Conservation (phyloP, 2,329 filamentous ascomycete genomes). For the Ophiostoma perfectum region DNA sequence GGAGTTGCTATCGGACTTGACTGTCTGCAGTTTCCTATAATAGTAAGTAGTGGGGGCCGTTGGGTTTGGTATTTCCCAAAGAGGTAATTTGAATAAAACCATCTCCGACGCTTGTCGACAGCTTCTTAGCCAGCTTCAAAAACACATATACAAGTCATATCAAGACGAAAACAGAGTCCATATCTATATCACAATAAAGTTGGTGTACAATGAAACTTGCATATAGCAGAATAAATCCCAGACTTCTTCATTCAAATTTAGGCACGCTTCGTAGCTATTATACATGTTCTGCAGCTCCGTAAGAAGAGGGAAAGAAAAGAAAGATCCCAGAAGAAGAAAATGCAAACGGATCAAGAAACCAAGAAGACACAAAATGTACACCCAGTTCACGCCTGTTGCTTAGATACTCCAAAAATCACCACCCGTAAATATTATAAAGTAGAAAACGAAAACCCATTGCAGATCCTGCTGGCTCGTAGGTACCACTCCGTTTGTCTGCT, state of each 20-base stretch:
- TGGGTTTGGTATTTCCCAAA: not conserved
- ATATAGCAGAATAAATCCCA: not conserved
- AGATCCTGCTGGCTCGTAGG: slow-evolving; percentile 9
- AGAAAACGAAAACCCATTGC: not conserved
- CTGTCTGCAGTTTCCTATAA: not conserved
- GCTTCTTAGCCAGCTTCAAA: too few relatives aligned
- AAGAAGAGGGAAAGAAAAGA: not conserved
- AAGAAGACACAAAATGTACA: not conserved
- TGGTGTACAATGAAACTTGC: not conserved
- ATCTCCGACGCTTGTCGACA: not conserved
- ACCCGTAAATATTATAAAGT: not conserved
- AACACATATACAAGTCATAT: too few relatives aligned
- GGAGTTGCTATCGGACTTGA: not conserved
- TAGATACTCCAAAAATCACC: not conserved
- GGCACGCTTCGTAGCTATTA: not conserved
- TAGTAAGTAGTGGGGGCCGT: not conserved
- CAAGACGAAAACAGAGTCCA: too few relatives aligned
- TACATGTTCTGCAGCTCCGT: not conserved
- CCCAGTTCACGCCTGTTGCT: not conserved
- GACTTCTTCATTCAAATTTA: not conserved
- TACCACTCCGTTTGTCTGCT: not conserved
- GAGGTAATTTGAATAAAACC: not conserved
- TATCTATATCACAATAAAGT: not conserved
- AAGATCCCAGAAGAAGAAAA: not conserved
- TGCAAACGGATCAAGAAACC: not conserved